Evolutionary conservation across 305 asterid species (phyloP).

Genomic region (Euphrasia arctica): DNA sequence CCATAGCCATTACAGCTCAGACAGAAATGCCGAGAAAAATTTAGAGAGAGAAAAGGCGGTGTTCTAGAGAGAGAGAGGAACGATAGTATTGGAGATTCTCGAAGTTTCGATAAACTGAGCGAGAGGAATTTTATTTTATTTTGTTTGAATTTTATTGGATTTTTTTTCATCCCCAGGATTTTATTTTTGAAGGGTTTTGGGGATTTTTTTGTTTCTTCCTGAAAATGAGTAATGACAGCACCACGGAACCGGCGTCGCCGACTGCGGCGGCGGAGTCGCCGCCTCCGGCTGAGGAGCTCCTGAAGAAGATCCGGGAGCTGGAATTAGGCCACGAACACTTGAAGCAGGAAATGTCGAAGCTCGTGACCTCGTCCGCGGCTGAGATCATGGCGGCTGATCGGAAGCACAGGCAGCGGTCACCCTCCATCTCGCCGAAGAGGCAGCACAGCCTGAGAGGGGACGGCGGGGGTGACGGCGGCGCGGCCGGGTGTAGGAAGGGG

Average conservation of each 20-base stretch:
- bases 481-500: slow-evolving; percentile 48
- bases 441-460: slow-evolving; percentile 40
- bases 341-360: slow-evolving; percentile 78
- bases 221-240: slow-evolving; percentile 23
- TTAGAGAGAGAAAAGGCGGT: slow-evolving; percentile 18
- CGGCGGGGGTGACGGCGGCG: slow-evolving; percentile 35
- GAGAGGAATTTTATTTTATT: background rate
- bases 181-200: slow-evolving; percentile 14
- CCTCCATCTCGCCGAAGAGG: slow-evolving; percentile 73
- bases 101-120: background rate
- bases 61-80: slow-evolving; percentile 12
- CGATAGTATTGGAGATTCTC: slow-evolving; percentile 4
- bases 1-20: slow-evolving; percentile 17
- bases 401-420: slow-evolving; percentile 43
- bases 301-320: slow-evolving; percentile 81
- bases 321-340: slow-evolving; percentile 80
- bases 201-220: background rate
- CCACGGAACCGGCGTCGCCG: slow-evolving; percentile 26
- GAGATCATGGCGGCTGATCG: slow-evolving; percentile 32
- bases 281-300: slow-evolving; percentile 74
- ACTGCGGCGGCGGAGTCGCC: slow-evolving; percentile 8
- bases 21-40: slow-evolving; percentile 8
- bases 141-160: background rate
- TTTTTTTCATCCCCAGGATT: background rate
- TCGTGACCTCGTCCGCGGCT: slow-evolving; percentile 42